Percentiles rank a stretch among this genome's conserved stretches.
Evolutionary conservation across 192 early-diverging fungal species (phyloP).

Genomic region (Coemansia sp.): DNA sequence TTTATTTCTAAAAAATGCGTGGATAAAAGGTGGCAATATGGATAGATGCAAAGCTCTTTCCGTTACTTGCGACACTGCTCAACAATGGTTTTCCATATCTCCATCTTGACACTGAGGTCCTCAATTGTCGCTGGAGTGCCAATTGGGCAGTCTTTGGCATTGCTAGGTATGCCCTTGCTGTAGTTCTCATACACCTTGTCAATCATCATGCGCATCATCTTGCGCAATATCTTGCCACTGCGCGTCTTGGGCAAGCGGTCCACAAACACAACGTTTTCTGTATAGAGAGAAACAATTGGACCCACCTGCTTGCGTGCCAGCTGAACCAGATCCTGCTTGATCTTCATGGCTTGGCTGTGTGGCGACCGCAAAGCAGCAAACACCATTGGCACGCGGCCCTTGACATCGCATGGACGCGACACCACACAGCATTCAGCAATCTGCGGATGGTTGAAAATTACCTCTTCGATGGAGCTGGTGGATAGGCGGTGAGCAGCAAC

Average conservation of each 20-base stretch:
- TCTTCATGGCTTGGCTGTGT: conserved; percentile 2
- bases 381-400: conserved; percentile 68
- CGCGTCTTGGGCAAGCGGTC: conserved; percentile 79
- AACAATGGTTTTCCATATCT: conserved; percentile 44
- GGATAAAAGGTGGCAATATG: not conserved
- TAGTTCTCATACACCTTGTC: conserved; percentile 59
- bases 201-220: conserved; percentile 70
- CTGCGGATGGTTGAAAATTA: conserved; percentile 61
- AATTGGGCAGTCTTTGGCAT: conserved; percentile 31
- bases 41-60: too few relatives aligned
- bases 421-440: conserved; percentile 73
- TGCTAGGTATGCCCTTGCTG: not conserved
- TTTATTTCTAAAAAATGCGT: too few relatives aligned
- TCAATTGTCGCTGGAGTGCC: conserved; percentile 81
- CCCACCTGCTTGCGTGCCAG: conserved; percentile 70
- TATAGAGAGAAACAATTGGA: conserved; percentile 77
- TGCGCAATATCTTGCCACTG: conserved; percentile 78
- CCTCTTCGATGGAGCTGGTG: conserved; percentile 75
- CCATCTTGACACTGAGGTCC: conserved; percentile 59
- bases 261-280: conserved; percentile 63
- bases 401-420: conserved; percentile 61
- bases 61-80: not conserved
- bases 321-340: conserved; percentile 55
- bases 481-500: conserved; percentile 83
- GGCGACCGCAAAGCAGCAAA: conserved; percentile 53